Conservation (phyloP, 192 early-diverging fungal species). For the Martensiomyces pterosporus region DNA sequence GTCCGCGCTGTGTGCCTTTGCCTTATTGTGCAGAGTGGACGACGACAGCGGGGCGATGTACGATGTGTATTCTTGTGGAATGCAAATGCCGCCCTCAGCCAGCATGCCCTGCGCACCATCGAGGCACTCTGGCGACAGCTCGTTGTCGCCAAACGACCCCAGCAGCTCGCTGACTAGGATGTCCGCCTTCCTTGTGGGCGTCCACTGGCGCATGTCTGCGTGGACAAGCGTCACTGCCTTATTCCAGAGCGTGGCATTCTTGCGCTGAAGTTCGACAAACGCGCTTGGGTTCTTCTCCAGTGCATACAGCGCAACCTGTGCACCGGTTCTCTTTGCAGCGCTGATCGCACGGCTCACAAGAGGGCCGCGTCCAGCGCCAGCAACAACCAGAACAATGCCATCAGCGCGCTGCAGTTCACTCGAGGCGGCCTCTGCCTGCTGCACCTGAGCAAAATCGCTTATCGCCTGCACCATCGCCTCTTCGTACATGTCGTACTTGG, state of each 20-base stretch:
- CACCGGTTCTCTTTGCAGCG: constrained; percentile 62
- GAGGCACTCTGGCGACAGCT: constrained; percentile 98
- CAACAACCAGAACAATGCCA: constrained; percentile 75
- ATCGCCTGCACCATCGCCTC: constrained; percentile 60
- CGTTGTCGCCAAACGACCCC: constrained; percentile 98
- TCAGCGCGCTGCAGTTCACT: no score
- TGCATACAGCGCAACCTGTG: constrained; percentile 70
- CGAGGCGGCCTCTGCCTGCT: no score
- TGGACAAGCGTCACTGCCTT: constrained; percentile 78
- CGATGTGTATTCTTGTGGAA: constrained; percentile 81
- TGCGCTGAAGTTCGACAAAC: constrained; percentile 73
- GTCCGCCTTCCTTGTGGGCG: constrained; percentile 70
- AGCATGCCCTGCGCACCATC: constrained; percentile 74
- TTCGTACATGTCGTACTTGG: constrained; percentile 93
- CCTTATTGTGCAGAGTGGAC: constrained; percentile 73
- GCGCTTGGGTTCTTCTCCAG: constrained; percentile 98
- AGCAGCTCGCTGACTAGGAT: constrained; percentile 94
- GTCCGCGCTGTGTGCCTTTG: constrained; percentile 60
- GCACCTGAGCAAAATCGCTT: constrained; percentile 44
- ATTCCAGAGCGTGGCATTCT: constrained; percentile 72
- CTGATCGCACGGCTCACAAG: constrained; percentile 82
- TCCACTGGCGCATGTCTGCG: constrained; percentile 89
- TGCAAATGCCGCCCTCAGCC: constrained; percentile 77
- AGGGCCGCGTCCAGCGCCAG: constrained; percentile 94
- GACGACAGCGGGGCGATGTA: constrained; percentile 88